Evolutionary conservation across 768 basidiomycete species (phyloP).

Genomic region (Clavaria fumosa): DNA sequence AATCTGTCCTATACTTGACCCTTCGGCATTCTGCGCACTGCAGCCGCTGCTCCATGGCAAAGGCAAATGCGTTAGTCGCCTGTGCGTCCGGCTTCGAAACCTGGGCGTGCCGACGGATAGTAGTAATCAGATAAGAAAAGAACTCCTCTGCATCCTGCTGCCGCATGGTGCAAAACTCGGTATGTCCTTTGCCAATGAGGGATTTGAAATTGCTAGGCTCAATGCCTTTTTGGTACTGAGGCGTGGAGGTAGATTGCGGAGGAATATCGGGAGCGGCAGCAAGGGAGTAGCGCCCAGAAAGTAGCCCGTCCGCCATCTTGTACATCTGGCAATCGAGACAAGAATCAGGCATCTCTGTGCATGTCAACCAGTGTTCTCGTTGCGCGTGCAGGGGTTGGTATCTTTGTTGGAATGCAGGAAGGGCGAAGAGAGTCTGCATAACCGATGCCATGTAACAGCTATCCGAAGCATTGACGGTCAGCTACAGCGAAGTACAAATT

Average conservation of each 20-base stretch:
- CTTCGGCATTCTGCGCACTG: slow-evolving; percentile 66
- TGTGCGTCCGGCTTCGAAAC: slow-evolving; percentile 23
- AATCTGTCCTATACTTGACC: slow-evolving; percentile 73
- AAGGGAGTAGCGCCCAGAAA: slow-evolving; percentile 84
- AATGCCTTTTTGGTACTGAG: slow-evolving; percentile 73
- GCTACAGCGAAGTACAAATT: background rate
- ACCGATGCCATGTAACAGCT: slow-evolving; percentile 98
- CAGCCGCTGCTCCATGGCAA: slow-evolving; percentile 75
- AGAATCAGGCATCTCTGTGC: slow-evolving; percentile 58
- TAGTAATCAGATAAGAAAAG: slow-evolving; percentile 62
- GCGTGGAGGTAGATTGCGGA: slow-evolving; percentile 18
- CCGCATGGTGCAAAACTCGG: slow-evolving; percentile 89
- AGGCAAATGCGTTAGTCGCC: slow-evolving; percentile 63
- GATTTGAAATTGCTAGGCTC: slow-evolving; percentile 74
- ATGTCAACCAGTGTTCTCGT: slow-evolving; percentile 39
- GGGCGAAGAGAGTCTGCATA: slow-evolving; percentile 71
- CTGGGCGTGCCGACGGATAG: slow-evolving; percentile 51
- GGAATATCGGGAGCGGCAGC: slow-evolving; percentile 21
- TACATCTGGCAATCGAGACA: slow-evolving; percentile 94
- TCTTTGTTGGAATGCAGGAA: slow-evolving; percentile 58
- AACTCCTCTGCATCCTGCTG: slow-evolving; percentile 98
- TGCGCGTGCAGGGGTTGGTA: slow-evolving; percentile 31
- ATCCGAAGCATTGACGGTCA: background rate
- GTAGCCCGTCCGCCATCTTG: slow-evolving; percentile 83
- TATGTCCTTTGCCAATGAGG: slow-evolving; percentile 83